A percentile compares a stretch with the other conserved stretches of the same genome.
phyloP scores from a whole-genome alignment of 805 yeast species.

The Osmozyma mogii region DNA sequence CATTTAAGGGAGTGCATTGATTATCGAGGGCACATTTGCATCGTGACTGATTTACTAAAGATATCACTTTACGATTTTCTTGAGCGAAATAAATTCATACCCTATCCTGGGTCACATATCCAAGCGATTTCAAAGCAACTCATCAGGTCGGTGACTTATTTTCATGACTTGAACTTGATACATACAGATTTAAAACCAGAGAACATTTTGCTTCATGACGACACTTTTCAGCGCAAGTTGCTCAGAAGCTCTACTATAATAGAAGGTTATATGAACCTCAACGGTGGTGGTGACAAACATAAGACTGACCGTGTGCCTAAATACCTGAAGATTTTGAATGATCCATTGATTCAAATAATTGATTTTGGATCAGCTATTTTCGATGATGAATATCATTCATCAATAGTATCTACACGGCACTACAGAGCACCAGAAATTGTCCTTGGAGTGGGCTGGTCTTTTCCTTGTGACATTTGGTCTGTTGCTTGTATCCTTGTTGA shows the following conservation, averaged over 20 bases:
- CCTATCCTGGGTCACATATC: slow-evolving; percentile 93
- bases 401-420: slow-evolving; percentile 89
- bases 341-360: slow-evolving; percentile 80
- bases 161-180: slow-evolving; percentile 83
- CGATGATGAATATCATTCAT: slow-evolving; percentile 87
- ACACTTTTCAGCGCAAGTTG: slow-evolving; percentile 33
- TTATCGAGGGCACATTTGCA: slow-evolving; percentile 86
- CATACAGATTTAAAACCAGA: slow-evolving; percentile 98
- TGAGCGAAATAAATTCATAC: slow-evolving; percentile 71
- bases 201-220: slow-evolving; percentile 66
- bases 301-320: slow-evolving; percentile 18
- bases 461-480: slow-evolving; percentile 96
- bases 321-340: slow-evolving; percentile 45
- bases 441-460: slow-evolving; percentile 93
- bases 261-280: slow-evolving; percentile 23
- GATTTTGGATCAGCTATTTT: slow-evolving; percentile 98
- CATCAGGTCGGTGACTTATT: slow-evolving; percentile 73
- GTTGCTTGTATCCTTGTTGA: slow-evolving; percentile 91
- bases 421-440: slow-evolving; percentile 97
- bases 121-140: slow-evolving; percentile 85
- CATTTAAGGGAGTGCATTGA: slow-evolving; percentile 87
- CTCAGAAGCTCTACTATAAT: slow-evolving; percentile 26
- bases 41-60: slow-evolving; percentile 82
- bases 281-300: slow-evolving; percentile 6
- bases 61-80: slow-evolving; percentile 84